Evolutionary conservation across 108 stramenopile species (phyloP).

Genomic region (Chaetoceros tenuissimus): DNA sequence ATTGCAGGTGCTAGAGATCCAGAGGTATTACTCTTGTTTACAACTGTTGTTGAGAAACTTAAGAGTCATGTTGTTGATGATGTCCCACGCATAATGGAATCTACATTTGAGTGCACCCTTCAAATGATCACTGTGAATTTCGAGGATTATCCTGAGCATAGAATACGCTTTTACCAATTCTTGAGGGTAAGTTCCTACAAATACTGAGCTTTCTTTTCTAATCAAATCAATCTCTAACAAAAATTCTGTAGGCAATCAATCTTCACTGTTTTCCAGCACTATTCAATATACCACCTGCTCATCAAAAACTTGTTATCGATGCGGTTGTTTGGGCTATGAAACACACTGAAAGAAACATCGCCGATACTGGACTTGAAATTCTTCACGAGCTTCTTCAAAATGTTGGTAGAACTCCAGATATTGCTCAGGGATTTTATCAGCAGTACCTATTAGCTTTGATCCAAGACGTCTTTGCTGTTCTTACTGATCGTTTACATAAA

Average conservation of each 20-base stretch:
- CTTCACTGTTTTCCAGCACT: conserved; percentile 93
- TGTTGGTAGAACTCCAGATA: conserved; percentile 83
- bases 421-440: conserved; percentile 95
- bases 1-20: conserved; percentile 92
- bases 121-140: conserved; percentile 98
- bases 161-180: conserved; percentile 95
- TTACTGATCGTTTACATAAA: conserved; percentile 99
- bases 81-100: conserved; percentile 95
- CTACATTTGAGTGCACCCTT: conserved; percentile 95
- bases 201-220: not conserved
- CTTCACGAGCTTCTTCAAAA: conserved; percentile 88
- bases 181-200: conserved; percentile 46
- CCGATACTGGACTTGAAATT: conserved; percentile 95
- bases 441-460: conserved; percentile 92
- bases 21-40: conserved; percentile 90
- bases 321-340: conserved; percentile 99
- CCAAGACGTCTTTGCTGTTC: conserved; percentile 95
- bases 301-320: conserved; percentile 97
- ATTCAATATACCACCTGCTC: conserved; percentile 91
- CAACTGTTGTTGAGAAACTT: conserved; percentile 87
- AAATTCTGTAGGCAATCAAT: conserved; percentile 49
- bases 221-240: not conserved
- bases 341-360: conserved; percentile 97
- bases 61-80: conserved; percentile 74
- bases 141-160: conserved; percentile 98